Conservation (phyloP, 306 rosid genomes). For the Vachellia pachyceras region DNA sequence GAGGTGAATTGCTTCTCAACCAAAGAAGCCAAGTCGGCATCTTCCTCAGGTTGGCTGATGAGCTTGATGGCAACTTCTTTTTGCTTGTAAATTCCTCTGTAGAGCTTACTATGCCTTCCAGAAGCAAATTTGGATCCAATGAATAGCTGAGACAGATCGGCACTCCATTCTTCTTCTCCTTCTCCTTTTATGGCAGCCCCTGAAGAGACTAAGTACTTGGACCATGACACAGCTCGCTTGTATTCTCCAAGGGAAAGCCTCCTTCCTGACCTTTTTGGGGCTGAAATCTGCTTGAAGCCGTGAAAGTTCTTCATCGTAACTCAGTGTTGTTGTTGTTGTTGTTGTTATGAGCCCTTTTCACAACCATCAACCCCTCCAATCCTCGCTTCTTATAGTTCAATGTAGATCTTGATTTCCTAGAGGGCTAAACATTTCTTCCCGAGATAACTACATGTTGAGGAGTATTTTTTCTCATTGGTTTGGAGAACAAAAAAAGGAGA, state of each 20-base stretch:
- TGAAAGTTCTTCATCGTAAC: conserved; percentile 66
- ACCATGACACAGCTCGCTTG: conserved; percentile 92
- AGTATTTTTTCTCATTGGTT: not conserved
- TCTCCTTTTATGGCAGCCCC: conserved; percentile 94
- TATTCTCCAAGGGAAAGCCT: conserved; percentile 89
- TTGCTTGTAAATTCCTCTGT: conserved; percentile 89
- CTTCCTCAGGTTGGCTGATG: conserved; percentile 93
- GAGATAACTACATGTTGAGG: conserved; percentile 48
- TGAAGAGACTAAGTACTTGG: conserved; percentile 84
- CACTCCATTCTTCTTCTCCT: conserved; percentile 90
- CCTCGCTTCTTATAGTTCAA: conserved; percentile 12
- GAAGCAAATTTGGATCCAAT: conserved; percentile 88
- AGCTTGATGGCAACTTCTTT: conserved; percentile 94
- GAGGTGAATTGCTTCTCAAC: conserved; percentile 87
- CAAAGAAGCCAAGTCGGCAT: conserved; percentile 68
- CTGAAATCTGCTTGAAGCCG: conserved; percentile 70
- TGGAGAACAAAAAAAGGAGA: not conserved
- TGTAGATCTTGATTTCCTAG: conserved; percentile 32
- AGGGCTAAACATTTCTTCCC: conserved; percentile 9
- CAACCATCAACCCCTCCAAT: conserved; percentile 38
- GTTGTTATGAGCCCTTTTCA: not conserved
- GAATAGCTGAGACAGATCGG: conserved; percentile 87
- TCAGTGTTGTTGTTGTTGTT: too few relatives aligned
- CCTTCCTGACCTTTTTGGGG: conserved; percentile 61
- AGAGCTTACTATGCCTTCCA: conserved; percentile 93